These are phyloP conservation scores for Chiua sp. DNA, from an alignment of 1,284 basidiomycete genomes.

Conservation along the genomic window DNA sequence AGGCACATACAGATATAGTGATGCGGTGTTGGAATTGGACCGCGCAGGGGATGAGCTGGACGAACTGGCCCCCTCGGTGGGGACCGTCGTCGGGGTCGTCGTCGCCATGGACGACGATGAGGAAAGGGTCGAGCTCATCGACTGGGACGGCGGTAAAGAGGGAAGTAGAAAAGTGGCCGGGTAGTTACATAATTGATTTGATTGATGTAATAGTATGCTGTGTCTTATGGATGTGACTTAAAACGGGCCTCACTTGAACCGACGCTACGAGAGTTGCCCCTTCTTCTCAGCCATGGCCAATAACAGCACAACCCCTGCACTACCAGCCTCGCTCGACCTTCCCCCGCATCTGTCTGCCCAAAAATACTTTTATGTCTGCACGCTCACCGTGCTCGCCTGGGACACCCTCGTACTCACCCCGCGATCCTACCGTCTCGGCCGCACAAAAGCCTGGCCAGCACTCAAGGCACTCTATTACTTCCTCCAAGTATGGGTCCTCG, in stretches of 20 bases:
- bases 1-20: conserved; percentile 42
- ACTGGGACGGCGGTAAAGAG: background rate
- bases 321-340: conserved; percentile 67
- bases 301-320: conserved; percentile 18
- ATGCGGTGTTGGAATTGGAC: conserved; percentile 31
- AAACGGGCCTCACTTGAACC: background rate
- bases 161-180: conserved; percentile 2
- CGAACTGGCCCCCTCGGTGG: conserved; percentile 3
- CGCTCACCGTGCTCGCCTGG: conserved; percentile 85
- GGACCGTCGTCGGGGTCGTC: background rate
- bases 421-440: conserved; percentile 72
- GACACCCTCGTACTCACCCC: conserved; percentile 83
- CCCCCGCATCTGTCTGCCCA: conserved; percentile 78
- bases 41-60: conserved; percentile 5
- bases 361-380: conserved; percentile 87
- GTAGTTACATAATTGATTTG: conserved; percentile 23
- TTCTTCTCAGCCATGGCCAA: conserved; percentile 12
- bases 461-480: conserved; percentile 79
- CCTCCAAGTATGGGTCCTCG: conserved; percentile 73
- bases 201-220: conserved; percentile 13
- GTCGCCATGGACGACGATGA: conserved; percentile 21
- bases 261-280: background rate
- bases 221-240: conserved; percentile 8
- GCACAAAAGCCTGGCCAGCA: conserved; percentile 71
- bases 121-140: background rate